These are phyloP conservation scores for Cladophialophora bantiana DNA, from an alignment of 2,329 filamentous ascomycete species.

Conservation along the genomic window DNA sequence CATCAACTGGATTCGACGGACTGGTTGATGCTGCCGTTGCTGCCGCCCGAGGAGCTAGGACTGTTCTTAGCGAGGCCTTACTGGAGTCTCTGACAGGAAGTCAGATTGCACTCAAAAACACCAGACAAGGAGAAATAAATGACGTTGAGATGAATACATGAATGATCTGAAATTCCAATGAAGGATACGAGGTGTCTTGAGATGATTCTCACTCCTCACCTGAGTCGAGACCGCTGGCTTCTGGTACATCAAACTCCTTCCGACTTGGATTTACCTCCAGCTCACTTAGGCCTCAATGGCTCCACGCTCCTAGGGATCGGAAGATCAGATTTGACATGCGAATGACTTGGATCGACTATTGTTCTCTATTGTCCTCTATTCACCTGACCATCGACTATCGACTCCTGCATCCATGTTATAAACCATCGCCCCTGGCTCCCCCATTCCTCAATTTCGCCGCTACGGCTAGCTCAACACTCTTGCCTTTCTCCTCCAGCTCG, in stretches of 20 bases:
- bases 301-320: not conserved
- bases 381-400: too few relatives aligned
- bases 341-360: too few relatives aligned
- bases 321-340: not conserved
- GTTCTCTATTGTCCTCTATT: too few relatives aligned
- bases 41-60: conserved; percentile 65
- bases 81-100: conserved; percentile 58
- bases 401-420: not conserved
- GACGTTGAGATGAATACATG: conserved; percentile 44
- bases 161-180: conserved; percentile 22
- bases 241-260: not conserved
- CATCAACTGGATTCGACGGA: conserved; percentile 45
- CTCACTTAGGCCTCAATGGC: conserved; percentile 9
- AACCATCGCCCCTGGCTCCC: not conserved
- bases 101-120: conserved; percentile 20
- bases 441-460: too few relatives aligned
- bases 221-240: not conserved
- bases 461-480: not conserved
- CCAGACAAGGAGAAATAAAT: conserved; percentile 20
- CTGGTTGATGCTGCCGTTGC: conserved; percentile 69
- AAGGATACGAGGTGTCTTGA: not conserved
- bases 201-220: not conserved
- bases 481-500: not conserved
- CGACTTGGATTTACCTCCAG: not conserved
- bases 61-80: conserved; percentile 67